Evolutionary conservation across 345 rosid species (phyloP).

Genomic region (Rhodomyrtus tomentosa): DNA sequence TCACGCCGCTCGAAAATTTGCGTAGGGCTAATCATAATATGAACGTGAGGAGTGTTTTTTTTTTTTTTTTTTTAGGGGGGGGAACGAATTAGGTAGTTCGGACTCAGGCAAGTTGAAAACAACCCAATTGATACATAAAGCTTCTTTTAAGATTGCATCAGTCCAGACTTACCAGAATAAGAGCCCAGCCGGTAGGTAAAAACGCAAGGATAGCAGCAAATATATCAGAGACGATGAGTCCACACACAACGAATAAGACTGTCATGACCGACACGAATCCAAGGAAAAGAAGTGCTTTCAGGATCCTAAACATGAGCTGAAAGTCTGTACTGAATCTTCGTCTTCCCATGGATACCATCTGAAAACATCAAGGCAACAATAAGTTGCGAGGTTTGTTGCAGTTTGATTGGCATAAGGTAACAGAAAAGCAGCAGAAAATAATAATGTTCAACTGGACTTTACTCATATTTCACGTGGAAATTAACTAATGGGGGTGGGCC

Average conservation of each 20-base stretch:
- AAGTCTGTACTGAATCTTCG: slow-evolving; percentile 63
- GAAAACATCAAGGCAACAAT: neutral
- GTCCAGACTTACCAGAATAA: slow-evolving; percentile 60
- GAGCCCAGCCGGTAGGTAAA: slow-evolving; percentile 86
- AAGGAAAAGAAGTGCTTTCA: slow-evolving; percentile 89
- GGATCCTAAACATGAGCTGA: slow-evolving; percentile 88
- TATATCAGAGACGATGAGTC: slow-evolving; percentile 59
- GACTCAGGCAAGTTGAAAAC: fast-evolving
- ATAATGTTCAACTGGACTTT: neutral
- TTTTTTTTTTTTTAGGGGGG: no score
- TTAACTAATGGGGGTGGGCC: no score
- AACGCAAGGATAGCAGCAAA: slow-evolving; percentile 73
- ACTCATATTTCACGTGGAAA: no score
- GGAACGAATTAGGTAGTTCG: fast-evolving
- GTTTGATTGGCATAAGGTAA: neutral
- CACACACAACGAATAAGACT: slow-evolving; percentile 51
- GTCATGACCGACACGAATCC: slow-evolving; percentile 86
- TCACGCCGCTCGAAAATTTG: neutral
- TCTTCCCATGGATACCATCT: slow-evolving; percentile 89
- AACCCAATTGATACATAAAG: neutral
- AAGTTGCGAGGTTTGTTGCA: neutral
- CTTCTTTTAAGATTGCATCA: neutral
- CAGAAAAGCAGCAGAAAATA: neutral
- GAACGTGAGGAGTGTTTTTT: neutral
- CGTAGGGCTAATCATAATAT: neutral